These are phyloP conservation scores for Scutellaria baicalensis DNA, from an alignment of 257 asterid genomes.

Conservation along the genomic window DNA sequence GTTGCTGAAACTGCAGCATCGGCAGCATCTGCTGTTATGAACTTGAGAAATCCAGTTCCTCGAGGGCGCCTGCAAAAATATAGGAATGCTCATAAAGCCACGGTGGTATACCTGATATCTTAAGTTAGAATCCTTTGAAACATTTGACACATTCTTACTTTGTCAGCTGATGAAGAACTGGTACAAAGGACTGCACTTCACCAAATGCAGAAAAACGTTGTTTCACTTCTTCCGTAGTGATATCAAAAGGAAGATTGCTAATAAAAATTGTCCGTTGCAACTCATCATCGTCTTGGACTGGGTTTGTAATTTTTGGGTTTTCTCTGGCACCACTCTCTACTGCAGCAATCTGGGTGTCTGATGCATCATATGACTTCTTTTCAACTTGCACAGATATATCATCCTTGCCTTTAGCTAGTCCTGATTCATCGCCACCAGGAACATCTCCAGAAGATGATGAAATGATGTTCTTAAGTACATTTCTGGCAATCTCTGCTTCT, in stretches of 20 bases:
- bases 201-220: conserved; percentile 82
- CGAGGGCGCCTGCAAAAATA: conserved; percentile 70
- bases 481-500: conserved; percentile 74
- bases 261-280: conserved; percentile 76
- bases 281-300: conserved; percentile 54
- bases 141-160: conserved; percentile 39
- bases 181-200: conserved; percentile 65
- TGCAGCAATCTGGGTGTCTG: conserved; percentile 3
- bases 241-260: conserved; percentile 81
- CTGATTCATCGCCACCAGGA: conserved; percentile 24
- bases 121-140: not conserved
- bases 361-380: conserved; percentile 24
- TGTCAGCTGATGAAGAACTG: conserved; percentile 83
- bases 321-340: conserved; percentile 8
- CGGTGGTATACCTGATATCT: not conserved
- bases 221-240: conserved; percentile 66
- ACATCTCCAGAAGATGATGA: conserved; percentile 37
- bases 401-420: conserved; percentile 27
- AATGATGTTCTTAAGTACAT: conserved; percentile 53
- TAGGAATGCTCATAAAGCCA: conserved; percentile 5
- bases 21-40: conserved; percentile 53
- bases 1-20: conserved; percentile 77
- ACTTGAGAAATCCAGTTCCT: conserved; percentile 98
- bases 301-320: conserved; percentile 21
- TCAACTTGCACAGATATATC: conserved; percentile 26